Evolutionary conservation across 768 basidiomycete genomes (phyloP).

Genomic region (Lentinula raphanica): DNA sequence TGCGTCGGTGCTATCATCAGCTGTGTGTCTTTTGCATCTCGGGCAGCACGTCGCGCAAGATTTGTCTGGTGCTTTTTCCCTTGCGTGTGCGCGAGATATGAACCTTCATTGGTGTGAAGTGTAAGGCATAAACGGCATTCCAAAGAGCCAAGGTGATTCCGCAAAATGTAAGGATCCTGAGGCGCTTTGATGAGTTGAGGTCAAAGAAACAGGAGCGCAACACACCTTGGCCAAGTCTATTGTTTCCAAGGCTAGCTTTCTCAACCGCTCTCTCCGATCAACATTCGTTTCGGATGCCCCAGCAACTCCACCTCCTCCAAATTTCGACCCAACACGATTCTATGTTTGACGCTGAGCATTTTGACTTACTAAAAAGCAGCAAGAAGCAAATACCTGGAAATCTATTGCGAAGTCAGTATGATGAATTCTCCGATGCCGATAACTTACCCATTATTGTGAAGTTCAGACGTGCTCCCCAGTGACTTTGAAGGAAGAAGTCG

Average conservation of each 20-base stretch:
- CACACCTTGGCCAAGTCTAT: constrained; percentile 95
- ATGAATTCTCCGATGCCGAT: background rate
- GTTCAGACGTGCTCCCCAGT: background rate
- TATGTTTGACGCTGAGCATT: constrained; percentile 22
- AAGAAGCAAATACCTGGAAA: constrained; percentile 50
- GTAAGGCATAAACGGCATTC: constrained; percentile 98
- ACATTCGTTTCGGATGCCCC: constrained; percentile 94
- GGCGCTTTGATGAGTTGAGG: constrained; percentile 8
- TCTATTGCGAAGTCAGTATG: constrained; percentile 32
- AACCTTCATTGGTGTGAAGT: constrained; percentile 98
- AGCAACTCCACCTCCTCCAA: constrained; percentile 93
- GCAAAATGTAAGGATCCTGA: constrained; percentile 96
- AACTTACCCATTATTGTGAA: constrained; percentile 9
- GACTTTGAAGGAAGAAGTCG: background rate
- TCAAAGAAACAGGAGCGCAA: background rate
- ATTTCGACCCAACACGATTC: constrained; percentile 95
- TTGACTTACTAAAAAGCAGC: background rate
- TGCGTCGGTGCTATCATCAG: constrained; percentile 84
- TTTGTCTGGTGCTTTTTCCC: constrained; percentile 99
- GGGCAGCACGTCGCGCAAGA: constrained; percentile 93
- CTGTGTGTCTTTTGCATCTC: constrained; percentile 91
- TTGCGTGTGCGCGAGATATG: constrained; percentile 97
- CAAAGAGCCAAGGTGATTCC: constrained; percentile 96
- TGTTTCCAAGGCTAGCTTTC: constrained; percentile 94
- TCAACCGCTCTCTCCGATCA: constrained; percentile 87